These are phyloP conservation scores for Blastocystis sp. DNA, from an alignment of 352 stramenopile genomes.

Conservation along the genomic window DNA sequence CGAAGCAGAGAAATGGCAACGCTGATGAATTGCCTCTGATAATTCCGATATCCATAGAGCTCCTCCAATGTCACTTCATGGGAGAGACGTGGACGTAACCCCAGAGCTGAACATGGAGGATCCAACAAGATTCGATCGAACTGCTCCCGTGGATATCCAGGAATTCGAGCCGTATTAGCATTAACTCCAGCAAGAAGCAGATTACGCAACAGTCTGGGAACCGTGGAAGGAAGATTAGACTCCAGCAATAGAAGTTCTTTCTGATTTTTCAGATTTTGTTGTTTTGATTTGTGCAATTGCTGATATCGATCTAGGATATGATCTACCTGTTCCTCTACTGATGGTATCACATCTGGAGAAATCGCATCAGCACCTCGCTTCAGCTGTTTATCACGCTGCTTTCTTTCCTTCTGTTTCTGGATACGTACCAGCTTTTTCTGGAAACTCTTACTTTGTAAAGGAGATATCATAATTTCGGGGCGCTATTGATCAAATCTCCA, in stretches of 20 bases:
- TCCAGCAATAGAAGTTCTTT: neutral
- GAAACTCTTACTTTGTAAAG: constrained; percentile 30
- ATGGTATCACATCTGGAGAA: neutral
- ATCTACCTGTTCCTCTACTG: neutral
- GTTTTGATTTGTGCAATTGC: neutral
- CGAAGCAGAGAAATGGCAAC: constrained; percentile 81
- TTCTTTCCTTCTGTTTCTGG: constrained; percentile 10
- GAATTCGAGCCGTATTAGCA: neutral
- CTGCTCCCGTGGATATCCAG: constrained; percentile 70
- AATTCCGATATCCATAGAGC: constrained; percentile 72
- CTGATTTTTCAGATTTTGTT: neutral
- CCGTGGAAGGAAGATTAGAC: neutral
- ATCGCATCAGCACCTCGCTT: neutral
- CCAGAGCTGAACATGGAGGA: constrained; percentile 81
- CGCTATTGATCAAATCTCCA: neutral
- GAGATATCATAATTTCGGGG: neutral
- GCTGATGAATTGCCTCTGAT: constrained; percentile 79
- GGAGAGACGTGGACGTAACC: constrained; percentile 79
- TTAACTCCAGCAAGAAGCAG: neutral
- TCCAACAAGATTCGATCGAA: constrained; percentile 86
- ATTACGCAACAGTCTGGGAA: neutral
- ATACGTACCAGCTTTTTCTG: constrained; percentile 30
- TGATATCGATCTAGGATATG: neutral
- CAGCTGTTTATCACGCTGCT: neutral
- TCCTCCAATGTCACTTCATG: constrained; percentile 73